A percentile compares a stretch with the other conserved stretches of the same genome.
Evolutionary conservation across 352 stramenopile species (phyloP).

Genomic region (Globisporangium radiosum): DNA sequence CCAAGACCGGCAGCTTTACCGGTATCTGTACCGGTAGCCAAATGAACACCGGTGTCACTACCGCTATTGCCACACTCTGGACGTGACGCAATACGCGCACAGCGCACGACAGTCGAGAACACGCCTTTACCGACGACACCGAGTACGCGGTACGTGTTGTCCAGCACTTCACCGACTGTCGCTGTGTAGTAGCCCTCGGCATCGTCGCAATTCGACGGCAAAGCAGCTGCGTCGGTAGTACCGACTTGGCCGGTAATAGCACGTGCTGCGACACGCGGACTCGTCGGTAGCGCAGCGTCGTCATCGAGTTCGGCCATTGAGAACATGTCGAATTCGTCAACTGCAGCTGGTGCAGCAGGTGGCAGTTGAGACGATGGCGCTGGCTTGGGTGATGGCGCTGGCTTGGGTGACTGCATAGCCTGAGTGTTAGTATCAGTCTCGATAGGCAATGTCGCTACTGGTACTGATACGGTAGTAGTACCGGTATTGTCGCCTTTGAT

Average conservation of each 20-base stretch:
- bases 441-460: no score
- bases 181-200: slow-evolving; percentile 97
- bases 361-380: background rate
- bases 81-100: slow-evolving; percentile 47
- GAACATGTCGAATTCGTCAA: slow-evolving; percentile 88
- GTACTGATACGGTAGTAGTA: no score
- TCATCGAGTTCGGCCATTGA: slow-evolving; percentile 55
- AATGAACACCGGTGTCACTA: no score
- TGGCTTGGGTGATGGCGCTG: background rate
- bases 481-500: slow-evolving; percentile 30
- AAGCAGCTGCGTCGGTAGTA: slow-evolving; percentile 12
- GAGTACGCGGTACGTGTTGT: slow-evolving; percentile 90
- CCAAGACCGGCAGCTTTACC: background rate
- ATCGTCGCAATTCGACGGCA: slow-evolving; percentile 94
- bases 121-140: slow-evolving; percentile 95
- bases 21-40: no score
- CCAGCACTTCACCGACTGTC: slow-evolving; percentile 91
- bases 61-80: background rate
- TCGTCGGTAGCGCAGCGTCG: slow-evolving; percentile 29
- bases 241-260: slow-evolving; percentile 17
- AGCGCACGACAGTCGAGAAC: slow-evolving; percentile 97
- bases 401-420: slow-evolving; percentile 1
- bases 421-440: background rate
- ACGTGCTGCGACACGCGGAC: slow-evolving; percentile 21
- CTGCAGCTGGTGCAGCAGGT: slow-evolving; percentile 13